Evolutionary conservation across 352 stramenopile genomes (phyloP), one percentile per base, ranked within the genome.

Genomic region (Albugo laibachii): DNA sequence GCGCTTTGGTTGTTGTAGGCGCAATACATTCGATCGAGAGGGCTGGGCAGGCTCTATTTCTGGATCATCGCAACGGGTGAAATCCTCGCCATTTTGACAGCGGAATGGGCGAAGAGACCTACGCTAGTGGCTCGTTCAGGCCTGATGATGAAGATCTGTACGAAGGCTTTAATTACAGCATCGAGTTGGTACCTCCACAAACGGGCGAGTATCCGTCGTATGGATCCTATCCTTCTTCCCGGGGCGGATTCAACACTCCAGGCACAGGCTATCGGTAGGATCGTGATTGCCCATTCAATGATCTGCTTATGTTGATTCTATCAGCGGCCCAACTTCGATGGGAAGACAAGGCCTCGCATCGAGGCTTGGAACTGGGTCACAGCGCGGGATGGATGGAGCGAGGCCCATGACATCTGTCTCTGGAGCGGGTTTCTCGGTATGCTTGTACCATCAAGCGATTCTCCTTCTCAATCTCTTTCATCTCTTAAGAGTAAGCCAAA

Each of bases 351-450:
- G 58, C 14, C 73, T 64, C 2, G 67, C 65, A 14, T 82, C 66
- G 2, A 53, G 77, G 11, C 66, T 86, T 53, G 72, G 74, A 27
- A 89, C 74, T 4, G 62, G 66, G 1, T 50, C 62, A 11, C 69
- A 78, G 24, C 63, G 68, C 49, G 59, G 55, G 34, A 54, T 51
- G 0, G 58, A 65, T 12, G 83, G 93, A 43, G 82, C 84, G 4
- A 61, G 87, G 24, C 87, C 87, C 13, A 96, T 96, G 85, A 96
- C 87, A 11, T 94, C 81, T 1, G 83, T 96, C 5, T 81, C 84
- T 6, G 87, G 85, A 13, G 85, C 87, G n/a, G 83, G 85, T 1
- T 96, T 91, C 50, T 86, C 74, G 59, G 76, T 88, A 50, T 49
- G 67, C 57, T 6, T n/a, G 6, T 12, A 37, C 11, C 2, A 41